phyloP scores from a whole-genome alignment of 257 asterid species.

The Scutellaria baicalensis region DNA sequence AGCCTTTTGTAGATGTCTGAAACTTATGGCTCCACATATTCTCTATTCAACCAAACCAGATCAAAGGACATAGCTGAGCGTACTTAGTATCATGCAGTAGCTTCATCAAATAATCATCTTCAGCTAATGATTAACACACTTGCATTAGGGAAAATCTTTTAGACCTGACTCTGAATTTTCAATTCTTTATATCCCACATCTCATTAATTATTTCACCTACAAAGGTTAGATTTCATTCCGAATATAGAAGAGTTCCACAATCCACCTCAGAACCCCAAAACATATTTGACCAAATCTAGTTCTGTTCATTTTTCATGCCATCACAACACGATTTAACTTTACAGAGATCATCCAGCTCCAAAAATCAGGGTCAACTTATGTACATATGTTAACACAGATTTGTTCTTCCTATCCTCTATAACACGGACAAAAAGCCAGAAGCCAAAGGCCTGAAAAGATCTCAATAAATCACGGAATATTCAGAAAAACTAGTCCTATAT shows the following conservation, averaged over 20 bases:
- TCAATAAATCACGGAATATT: background rate
- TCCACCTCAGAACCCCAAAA: background rate
- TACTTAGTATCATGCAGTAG: background rate
- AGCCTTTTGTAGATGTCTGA: background rate
- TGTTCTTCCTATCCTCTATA: background rate
- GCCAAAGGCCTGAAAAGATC: background rate
- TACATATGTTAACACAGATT: background rate
- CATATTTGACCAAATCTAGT: background rate
- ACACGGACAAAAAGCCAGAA: background rate
- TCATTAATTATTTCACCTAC: background rate
- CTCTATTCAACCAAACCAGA: background rate
- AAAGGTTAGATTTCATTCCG: constrained; percentile 4
- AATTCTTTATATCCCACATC: background rate
- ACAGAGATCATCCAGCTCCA: background rate
- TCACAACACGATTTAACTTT: background rate
- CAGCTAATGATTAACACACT: background rate
- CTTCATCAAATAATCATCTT: background rate
- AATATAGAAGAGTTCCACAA: background rate
- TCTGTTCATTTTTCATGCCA: background rate
- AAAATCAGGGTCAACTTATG: background rate
- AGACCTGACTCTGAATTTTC: background rate
- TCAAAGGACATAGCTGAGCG: background rate
- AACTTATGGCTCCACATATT: background rate
- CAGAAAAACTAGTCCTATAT: background rate
- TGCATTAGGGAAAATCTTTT: background rate